Evolutionary conservation across 2,329 filamentous ascomycete species (phyloP), one percentile per base, ranked within the genome.

Genomic region (Ophiostoma populinum): DNA sequence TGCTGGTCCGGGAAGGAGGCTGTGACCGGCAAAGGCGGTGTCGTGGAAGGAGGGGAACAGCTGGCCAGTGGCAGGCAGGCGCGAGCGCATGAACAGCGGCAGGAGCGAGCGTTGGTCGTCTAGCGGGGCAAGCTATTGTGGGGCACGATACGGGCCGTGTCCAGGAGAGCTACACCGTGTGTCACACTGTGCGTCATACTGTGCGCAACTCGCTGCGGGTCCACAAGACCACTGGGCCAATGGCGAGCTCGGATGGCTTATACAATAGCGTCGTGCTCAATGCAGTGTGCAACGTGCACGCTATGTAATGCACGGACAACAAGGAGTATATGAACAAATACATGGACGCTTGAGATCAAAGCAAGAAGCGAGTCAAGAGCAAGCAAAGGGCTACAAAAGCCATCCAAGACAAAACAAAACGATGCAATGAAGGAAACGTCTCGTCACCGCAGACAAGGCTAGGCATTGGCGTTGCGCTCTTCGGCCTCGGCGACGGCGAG

Each of bases 401-500:
- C 6, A 18, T 24, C 3, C 13, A 21, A 16, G 25, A 11, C 19
- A 8, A 2, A 7, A 38, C 4, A 12, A 26, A 32, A 11, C 12
- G 13, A 27, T 15, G 19, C 15, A 21, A 16, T 5, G 22, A 16
- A 5, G 13, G 7, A 28, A 15, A 6, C 24, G 11, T 19, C 9
- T 30, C 18, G 19, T n/a, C n/a, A n/a, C n/a, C n/a, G n/a, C n/a
- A n/a, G n/a, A n/a, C n/a, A 5, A 5, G 12, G 8, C 24, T 40
- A 54, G 3, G 45, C 46, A 15, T 46, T 38, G 4, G 46, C 43
- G 35, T 70, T 72, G 39, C 67, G 56, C 34, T 50, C 45, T 32
- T 65, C 64, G 2, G 67, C 67, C 43, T 73, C 68, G 8, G 50
- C 54, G 1, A 61, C 67, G 1, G 65, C 65, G 32, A 55, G 51